These are phyloP conservation scores for Aspergillus pseudoviridinutans DNA, from an alignment of 2,329 filamentous ascomycete genomes.

Conservation along the genomic window DNA sequence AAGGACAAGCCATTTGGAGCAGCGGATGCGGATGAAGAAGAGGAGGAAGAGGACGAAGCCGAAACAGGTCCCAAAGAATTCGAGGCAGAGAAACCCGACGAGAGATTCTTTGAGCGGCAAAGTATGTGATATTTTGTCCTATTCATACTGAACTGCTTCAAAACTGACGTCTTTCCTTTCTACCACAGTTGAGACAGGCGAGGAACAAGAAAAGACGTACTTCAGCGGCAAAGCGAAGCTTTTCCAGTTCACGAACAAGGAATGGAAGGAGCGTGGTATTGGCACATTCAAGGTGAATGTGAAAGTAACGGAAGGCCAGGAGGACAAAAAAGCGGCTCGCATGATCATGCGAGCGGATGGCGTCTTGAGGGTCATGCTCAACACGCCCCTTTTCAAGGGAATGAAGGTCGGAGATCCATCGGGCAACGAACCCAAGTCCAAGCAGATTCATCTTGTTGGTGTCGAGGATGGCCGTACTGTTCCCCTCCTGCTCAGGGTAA, in stretches of 20 bases:
- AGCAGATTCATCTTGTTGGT: conserved; percentile 63
- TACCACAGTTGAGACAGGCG: conserved; percentile 72
- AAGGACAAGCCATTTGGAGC: conserved; percentile 68
- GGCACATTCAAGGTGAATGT: conserved; percentile 84
- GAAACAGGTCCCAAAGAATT: conserved; percentile 48
- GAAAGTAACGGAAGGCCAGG: conserved; percentile 53
- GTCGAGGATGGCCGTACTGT: conserved; percentile 52
- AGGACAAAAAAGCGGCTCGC: conserved; percentile 55
- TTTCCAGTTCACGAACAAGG: conserved; percentile 69
- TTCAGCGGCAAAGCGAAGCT: conserved; percentile 78
- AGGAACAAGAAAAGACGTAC: conserved; percentile 74
- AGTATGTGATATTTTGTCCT: conserved; percentile 48
- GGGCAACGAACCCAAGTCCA: conserved; percentile 63
- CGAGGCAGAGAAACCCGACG: conserved; percentile 45
- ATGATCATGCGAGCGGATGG: conserved; percentile 90
- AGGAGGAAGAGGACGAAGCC: conserved; percentile 49
- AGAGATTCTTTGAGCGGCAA: conserved; percentile 55
- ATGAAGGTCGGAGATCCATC: conserved; percentile 69
- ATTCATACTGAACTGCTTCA: not conserved
- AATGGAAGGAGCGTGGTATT: conserved; percentile 86
- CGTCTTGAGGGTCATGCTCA: conserved; percentile 80
- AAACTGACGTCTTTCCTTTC: conserved; percentile 23
- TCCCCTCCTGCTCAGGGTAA: conserved; percentile 55
- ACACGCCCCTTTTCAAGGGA: conserved; percentile 72
- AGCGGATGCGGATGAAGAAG: conserved; percentile 49